Base-by-base conservation (phyloP, 2,329 filamentous ascomycete species). In the Chaetomium olivaceum region DNA sequence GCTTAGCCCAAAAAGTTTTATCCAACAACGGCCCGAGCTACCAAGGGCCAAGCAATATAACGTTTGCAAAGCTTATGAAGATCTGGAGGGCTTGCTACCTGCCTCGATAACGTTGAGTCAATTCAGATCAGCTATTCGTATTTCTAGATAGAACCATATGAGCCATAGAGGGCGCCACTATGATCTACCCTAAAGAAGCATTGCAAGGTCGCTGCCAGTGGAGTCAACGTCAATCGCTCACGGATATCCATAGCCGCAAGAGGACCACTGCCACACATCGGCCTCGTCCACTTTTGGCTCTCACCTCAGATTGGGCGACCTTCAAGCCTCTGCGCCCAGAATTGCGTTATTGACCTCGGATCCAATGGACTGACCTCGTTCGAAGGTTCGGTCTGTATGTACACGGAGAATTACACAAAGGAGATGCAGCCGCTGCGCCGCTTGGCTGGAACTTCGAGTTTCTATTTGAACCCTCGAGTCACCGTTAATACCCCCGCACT, bases 401-500 rank as follows among this genome's bases (percentile, higher is more conserved):
- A 19, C 5, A n/a, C 46, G 7, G n/a, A n/a, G 46, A 48, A 48
- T 48, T 43, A 23, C 46, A 48, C n/a, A 33, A 51, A 25, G 27
- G 59, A 25, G 27, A 65, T 55, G 46, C 54, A 25, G 7, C 5
- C 39, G 27, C 58, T 57, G 19, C 16, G 51, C 19, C n/a, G 27
- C n/a, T 14, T 59, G 12, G 23, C 52, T 19, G 11, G 14, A 33
- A 23, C 29, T n/a, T 14, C 36, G 50, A 33, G 27, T 39, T 33
- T 33, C 56, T 11, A 25, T 59, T 50, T 19, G 19, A 43, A 21
- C 16, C 36, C 50, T 29, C 29, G n/a, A 16, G 31, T 31, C 19
- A 29, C 25, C 59, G 16, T 25, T 14, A 19, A 23, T 14, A 23
- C 16, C 65, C 58, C 61, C 58, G 54, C 54, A 63, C 54, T 58